Evolutionary conservation across 1,284 basidiomycete genomes (phyloP), one percentile per base, ranked within the genome.

Genomic region (Fistulinella staudtii): DNA sequence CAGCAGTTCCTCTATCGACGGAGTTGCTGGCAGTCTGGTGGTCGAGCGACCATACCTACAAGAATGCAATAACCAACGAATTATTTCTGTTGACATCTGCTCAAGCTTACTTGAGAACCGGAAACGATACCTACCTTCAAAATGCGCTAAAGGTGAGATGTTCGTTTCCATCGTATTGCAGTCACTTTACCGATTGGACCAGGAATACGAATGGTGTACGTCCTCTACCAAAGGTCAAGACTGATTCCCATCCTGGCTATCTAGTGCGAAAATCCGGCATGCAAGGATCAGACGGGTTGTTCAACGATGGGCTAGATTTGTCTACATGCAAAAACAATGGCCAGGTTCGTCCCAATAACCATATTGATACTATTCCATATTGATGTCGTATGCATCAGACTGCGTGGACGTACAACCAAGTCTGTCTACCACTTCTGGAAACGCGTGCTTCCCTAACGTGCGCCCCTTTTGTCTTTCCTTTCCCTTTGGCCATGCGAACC

Each of bases 1-100:
- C 6, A 69, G 69, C 51, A 67, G 66, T 29, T 70, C 68, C 17
- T 22, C 39, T 22, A 11, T 18, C 5, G 14, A 43, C 25, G 25
- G 11, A 4, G 25, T 25, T 14, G 30, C 7, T 23, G 11, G 2
- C 25, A 77, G 76, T 79, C 13, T 79, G 77, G 76, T 79, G 77
- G 77, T 72, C 70, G 11, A 69, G 67, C 8, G 74, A 65, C 17
- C 72, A 74, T 52, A 72, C 66, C 0, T 79, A 79, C 65, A 79
- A 79, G 61, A 78, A 79, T 46, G 74, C 77, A 6, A 72, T 79
- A 45, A 79, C 77, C 17, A 79, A 79, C 50, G 68, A 78, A 45
- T 64, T 79, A 8, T 79, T 76, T 62, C 63, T 79, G 17, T 60
- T 71, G 31, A 65, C 70, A 10, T 79, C 77, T 2, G 75, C 76